phyloP scores from a whole-genome alignment of 1,139 yeast genomes.

The Suhomyces atakaporum region DNA sequence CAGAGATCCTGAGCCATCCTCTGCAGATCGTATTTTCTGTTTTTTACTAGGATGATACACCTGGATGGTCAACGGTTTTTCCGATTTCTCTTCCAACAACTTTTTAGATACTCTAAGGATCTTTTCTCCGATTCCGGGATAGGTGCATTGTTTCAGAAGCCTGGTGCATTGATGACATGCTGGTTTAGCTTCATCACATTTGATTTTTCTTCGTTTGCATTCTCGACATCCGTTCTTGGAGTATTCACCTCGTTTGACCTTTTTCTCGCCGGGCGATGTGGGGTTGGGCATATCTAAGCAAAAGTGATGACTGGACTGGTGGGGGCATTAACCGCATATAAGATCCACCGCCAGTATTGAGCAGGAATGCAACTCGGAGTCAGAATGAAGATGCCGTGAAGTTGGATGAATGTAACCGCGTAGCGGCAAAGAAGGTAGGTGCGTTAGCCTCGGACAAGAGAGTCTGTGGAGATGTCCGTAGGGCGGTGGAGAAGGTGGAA shows the following conservation, averaged over 20 bases:
- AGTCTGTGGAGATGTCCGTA: no score
- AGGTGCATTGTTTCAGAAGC: constrained; percentile 24
- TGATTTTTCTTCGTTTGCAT: constrained; percentile 31
- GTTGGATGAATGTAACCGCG: no score
- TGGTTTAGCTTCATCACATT: constrained; percentile 28
- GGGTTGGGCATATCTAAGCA: no score
- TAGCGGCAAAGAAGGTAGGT: no score
- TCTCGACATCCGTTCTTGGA: constrained; percentile 31
- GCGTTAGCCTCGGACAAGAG: no score
- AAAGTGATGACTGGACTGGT: no score
- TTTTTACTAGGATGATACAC: constrained; percentile 10
- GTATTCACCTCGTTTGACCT: constrained; percentile 19
- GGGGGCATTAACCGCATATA: no score
- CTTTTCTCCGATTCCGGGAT: constrained; percentile 22
- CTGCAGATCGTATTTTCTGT: constrained; percentile 3
- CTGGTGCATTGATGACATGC: constrained; percentile 28
- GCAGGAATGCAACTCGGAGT: no score
- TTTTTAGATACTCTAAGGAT: constrained; percentile 20
- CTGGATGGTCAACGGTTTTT: constrained; percentile 10
- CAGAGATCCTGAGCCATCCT: constrained; percentile 7
- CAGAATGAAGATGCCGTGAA: no score
- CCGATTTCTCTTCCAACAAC: constrained; percentile 8
- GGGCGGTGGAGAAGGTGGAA: no score
- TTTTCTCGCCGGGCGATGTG: constrained; percentile 2
- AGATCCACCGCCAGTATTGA: no score